Conservation (phyloP, 2,329 filamentous ascomycete species). For the Neurospora sp. region DNA sequence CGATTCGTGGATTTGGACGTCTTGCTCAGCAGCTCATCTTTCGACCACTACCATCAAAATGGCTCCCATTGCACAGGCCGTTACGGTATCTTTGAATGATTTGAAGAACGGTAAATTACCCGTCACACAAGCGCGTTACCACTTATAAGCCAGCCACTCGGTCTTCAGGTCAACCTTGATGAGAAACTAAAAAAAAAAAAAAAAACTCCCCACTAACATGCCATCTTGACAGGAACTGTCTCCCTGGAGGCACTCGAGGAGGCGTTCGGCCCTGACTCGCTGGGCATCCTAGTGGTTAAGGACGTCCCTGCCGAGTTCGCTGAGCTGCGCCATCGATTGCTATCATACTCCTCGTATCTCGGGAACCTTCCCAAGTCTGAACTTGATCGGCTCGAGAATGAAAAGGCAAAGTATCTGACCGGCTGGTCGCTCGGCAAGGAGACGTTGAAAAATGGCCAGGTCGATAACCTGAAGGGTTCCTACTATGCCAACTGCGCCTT, state of each 20-base stretch:
- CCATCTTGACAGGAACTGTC: slow-evolving; percentile 44
- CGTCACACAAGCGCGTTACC: not conserved
- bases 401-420: slow-evolving; percentile 53
- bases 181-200: not conserved
- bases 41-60: slow-evolving; percentile 21
- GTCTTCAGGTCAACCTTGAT: slow-evolving; percentile 2
- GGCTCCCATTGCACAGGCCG: slow-evolving; percentile 42
- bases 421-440: slow-evolving; percentile 80
- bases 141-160: not conserved
- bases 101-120: slow-evolving; percentile 43
- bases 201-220: slow-evolving; percentile 3
- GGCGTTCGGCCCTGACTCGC: slow-evolving; percentile 82
- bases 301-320: slow-evolving; percentile 67
- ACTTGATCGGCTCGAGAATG: slow-evolving; percentile 58
- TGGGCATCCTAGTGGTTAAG: slow-evolving; percentile 90
- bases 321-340: slow-evolving; percentile 59
- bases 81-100: slow-evolving; percentile 53
- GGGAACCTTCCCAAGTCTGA: slow-evolving; percentile 66
- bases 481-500: slow-evolving; percentile 81
- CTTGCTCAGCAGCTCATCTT: not conserved
- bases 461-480: slow-evolving; percentile 72
- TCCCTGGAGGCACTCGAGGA: slow-evolving; percentile 59
- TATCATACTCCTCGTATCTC: slow-evolving; percentile 84
- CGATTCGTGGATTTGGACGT: not conserved
- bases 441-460: slow-evolving; percentile 65